Base-by-base conservation (phyloP, 345 rosid species). In the Carallia brachiata region DNA sequence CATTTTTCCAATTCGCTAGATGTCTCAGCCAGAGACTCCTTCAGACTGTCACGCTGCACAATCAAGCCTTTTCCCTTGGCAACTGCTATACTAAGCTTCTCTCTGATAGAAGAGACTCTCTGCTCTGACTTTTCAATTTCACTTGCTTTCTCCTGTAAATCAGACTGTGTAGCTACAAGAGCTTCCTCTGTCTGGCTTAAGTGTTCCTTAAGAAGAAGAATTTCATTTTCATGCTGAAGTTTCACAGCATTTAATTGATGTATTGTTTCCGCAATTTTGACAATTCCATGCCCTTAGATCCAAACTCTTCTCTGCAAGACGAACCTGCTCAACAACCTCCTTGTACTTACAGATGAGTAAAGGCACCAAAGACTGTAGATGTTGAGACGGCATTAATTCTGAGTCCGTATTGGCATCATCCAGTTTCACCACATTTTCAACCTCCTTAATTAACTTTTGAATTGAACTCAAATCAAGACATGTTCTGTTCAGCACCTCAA, bases 1-100 rank as follows among this genome's bases (percentile, higher is more conserved):
- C 86, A 85, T 70, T 82, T 88, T 78, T 92, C 96, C 69, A 95
- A 77, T 77, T 92, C 91, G 69, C 78, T 80, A 39, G 96, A 85
- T 71, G 84, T 87, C 79, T 86, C 90, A 7, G 93, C 86, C 63
- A 91, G 79, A 17, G 82, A 82, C 76, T 86, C 94, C 83, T 91
- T 94, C 66, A 89, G 72, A 82, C 77, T 80, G 75, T 94, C 98
- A 18, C 95, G 96, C 71, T 88, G 91, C 77, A 83, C 92, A 66
- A 91, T 80, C 79, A 94, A 79, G 71, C 96, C 95, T 82, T 94
- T 94, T 64, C 98, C 98, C 79, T 94, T 94, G 54, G 96, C 83
- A 76, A 94, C 97, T 64, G 98, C 98, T 63, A 94, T 89, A 82
- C 98, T 70, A 67, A 91, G 97, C 87, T 91, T 94, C 85, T 94